phyloP scores from a whole-genome alignment of 2,329 filamentous ascomycete species.

The Ophiosphaerella korrae region DNA sequence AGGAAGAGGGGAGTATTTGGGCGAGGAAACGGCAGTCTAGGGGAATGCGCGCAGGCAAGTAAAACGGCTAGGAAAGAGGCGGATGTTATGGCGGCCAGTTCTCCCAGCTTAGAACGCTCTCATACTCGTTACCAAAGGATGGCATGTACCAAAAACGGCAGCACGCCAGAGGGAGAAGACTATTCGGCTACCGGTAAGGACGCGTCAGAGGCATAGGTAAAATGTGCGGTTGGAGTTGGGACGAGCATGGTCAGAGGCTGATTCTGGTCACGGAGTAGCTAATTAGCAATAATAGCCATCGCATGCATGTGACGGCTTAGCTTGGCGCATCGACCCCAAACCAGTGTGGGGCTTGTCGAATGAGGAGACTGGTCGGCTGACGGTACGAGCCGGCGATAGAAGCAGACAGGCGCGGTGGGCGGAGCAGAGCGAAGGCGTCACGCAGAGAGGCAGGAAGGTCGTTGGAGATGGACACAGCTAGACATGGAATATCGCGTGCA shows the following conservation, averaged over 20 bases:
- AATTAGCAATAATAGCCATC: too few species aligned
- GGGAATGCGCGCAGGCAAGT: too few species aligned
- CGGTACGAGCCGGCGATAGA: background rate
- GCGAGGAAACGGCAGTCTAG: background rate
- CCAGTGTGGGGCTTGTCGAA: background rate
- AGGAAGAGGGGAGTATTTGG: background rate
- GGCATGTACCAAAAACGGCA: conserved; percentile 6
- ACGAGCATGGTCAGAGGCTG: too few species aligned
- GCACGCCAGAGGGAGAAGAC: conserved; percentile 1
- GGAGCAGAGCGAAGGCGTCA: background rate
- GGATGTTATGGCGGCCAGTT: conserved; percentile 3
- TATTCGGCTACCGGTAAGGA: background rate
- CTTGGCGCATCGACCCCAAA: background rate
- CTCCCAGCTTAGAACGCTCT: conserved; percentile 5
- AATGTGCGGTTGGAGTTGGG: background rate
- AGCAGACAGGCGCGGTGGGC: background rate
- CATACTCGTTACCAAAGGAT: conserved; percentile 9
- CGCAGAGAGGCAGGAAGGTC: too few species aligned
- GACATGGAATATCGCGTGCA: background rate
- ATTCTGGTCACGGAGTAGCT: too few species aligned
- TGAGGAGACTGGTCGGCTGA: background rate
- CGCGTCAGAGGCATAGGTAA: background rate
- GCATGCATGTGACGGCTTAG: conserved; percentile 1
- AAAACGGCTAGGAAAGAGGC: background rate
- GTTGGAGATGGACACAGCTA: background rate